A percentile compares a stretch with the other conserved stretches of the same genome.
Evolutionary conservation across 768 basidiomycete species (phyloP).

Genomic region (Hericium coralloides): DNA sequence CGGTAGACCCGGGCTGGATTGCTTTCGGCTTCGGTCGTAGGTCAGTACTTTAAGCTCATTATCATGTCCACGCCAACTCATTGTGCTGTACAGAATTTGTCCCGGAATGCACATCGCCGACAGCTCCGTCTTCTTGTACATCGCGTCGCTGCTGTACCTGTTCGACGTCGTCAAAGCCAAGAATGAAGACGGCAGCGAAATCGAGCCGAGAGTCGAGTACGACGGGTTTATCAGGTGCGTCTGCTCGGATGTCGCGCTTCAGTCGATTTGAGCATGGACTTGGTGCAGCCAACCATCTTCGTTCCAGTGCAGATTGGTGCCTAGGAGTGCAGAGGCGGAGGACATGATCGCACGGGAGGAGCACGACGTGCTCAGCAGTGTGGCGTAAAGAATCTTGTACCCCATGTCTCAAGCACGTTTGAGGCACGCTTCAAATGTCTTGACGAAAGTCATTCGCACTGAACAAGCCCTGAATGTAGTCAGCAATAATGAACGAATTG

Average conservation of each 20-base stretch:
- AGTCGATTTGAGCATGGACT: background rate
- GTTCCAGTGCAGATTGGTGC: background rate
- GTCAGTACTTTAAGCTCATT: background rate
- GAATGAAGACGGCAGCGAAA: conserved; percentile 15
- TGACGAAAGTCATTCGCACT: too few relatives aligned
- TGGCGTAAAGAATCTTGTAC: too few relatives aligned
- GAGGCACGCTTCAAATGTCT: too few relatives aligned
- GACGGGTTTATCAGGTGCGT: conserved; percentile 17
- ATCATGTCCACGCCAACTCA: too few relatives aligned
- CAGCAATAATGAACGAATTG: too few relatives aligned
- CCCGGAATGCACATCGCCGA: conserved; percentile 21
- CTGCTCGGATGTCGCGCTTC: background rate
- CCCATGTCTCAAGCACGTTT: too few relatives aligned
- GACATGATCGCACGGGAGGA: too few relatives aligned
- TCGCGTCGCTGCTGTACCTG: conserved; percentile 17
- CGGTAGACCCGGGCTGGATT: background rate
- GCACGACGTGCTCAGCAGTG: too few relatives aligned
- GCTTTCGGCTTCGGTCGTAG: conserved; percentile 11
- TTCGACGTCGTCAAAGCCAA: conserved; percentile 17
- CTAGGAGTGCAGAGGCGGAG: background rate
- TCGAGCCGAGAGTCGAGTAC: conserved; percentile 17
- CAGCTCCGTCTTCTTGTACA: conserved; percentile 19
- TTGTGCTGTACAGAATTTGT: conserved; percentile 15
- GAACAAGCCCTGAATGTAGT: too few relatives aligned
- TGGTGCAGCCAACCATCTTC: background rate